Conservation (phyloP, 495 filamentous ascomycete genomes). For the Rhypophila decipiens region DNA sequence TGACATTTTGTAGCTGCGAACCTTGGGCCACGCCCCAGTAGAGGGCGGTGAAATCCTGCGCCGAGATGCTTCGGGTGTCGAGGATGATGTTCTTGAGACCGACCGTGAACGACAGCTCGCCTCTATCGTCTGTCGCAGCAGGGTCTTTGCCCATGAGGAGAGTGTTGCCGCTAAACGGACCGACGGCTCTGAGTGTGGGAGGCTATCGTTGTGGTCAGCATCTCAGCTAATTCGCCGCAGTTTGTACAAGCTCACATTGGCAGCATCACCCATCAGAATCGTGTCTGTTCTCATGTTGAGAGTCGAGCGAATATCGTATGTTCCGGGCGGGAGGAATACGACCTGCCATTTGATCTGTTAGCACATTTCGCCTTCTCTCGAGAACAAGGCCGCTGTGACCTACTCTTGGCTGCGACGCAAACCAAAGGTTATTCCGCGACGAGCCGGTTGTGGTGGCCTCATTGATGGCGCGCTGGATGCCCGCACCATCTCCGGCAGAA, state of each 20-base stretch:
- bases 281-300: slow-evolving; percentile 54
- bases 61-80: slow-evolving; percentile 54
- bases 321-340: slow-evolving; percentile 60
- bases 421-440: slow-evolving; percentile 25
- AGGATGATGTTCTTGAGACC: slow-evolving; percentile 64
- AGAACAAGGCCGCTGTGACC: background rate
- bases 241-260: slow-evolving; percentile 34
- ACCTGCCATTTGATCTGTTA: slow-evolving; percentile 26
- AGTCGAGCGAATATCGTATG: slow-evolving; percentile 51
- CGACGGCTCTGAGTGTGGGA: slow-evolving; percentile 57
- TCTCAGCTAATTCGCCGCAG: background rate
- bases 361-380: background rate
- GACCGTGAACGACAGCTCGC: slow-evolving; percentile 50
- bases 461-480: slow-evolving; percentile 28
- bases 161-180: slow-evolving; percentile 29
- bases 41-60: slow-evolving; percentile 48
- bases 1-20: slow-evolving; percentile 62
- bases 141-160: slow-evolving; percentile 42
- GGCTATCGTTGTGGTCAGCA: slow-evolving; percentile 15
- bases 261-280: slow-evolving; percentile 61
- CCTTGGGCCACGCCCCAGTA: slow-evolving; percentile 67
- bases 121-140: slow-evolving; percentile 10
- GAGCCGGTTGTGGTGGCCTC: slow-evolving; percentile 23
- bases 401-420: slow-evolving; percentile 38
- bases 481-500: slow-evolving; percentile 21